Evolutionary conservation across 1,139 yeast genomes (phyloP), one percentile per base, ranked within the genome.

Genomic region (Hansenula sp.): DNA sequence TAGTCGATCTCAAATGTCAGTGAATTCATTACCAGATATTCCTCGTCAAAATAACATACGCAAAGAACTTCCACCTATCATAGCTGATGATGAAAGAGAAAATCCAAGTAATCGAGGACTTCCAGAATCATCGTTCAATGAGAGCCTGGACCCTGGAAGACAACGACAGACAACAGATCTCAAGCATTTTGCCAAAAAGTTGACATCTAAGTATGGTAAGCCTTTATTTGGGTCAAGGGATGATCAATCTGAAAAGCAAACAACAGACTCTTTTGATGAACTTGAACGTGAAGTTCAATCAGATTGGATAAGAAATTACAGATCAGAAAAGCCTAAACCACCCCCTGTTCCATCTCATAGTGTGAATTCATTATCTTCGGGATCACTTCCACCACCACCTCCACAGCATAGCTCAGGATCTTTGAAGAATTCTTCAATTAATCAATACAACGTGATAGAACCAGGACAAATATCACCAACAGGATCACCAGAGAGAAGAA

Each of bases 201-300:
- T 48, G 7, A 42, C 51, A 3, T 29, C 44, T 3, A 43, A 40
- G 25, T 38, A 48, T 13, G 36, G 17, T 20, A 25, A 34, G 4
- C 44, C 42, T 10, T 13, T 43, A 11, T 43, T 43, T 29, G 39
- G 44, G 7, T 24, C 26, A 24, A 24, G 12, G 8, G 26, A 24
- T 10, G 13, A 8, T 24, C 5, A 8, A 4, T 4, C 26, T 10
- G 13, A 24, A 13, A 24, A 24, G 13, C 9, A 24, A 22, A 34
- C 43, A 8, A 43, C 45, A 13, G 60, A 57, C 35, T 53, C 55
- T 4, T 57, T 60, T 41, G 64, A 59, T 41, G 60, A 57, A 29
- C 40, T 60, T 9, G 64, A 60, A 30, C 51, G 57, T 36, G 60
- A 60, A 37, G 62, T 60, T 1, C 62, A 56, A 29, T 53, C 59